Evolutionary conservation across 2,329 filamentous ascomycete genomes (phyloP).

Genomic region (Polytolypa hystricis): DNA sequence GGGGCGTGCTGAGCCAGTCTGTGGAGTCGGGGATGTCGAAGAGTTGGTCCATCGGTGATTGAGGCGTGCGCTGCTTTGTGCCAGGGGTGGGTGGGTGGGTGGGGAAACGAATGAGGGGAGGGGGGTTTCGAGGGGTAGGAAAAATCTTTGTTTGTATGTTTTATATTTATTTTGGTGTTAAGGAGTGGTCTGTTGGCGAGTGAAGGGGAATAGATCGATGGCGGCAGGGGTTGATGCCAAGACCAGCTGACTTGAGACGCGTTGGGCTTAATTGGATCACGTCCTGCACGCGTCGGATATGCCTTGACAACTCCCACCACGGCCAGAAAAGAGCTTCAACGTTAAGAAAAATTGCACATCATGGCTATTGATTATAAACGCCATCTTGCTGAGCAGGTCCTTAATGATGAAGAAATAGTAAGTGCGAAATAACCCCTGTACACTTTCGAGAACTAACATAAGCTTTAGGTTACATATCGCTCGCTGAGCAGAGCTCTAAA

Average conservation of each 20-base stretch:
- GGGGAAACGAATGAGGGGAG: constrained; percentile 1
- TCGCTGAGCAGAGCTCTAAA: constrained; percentile 70
- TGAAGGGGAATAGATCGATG: background rate
- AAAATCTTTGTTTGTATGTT: too few species aligned
- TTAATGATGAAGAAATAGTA: constrained; percentile 65
- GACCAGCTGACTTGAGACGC: constrained; percentile 32
- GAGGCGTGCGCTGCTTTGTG: too few species aligned
- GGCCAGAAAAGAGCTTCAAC: background rate
- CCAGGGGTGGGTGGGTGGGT: constrained; percentile 2
- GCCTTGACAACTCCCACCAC: background rate
- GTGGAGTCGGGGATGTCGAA: constrained; percentile 35
- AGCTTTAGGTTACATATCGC: constrained; percentile 68
- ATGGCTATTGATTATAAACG: constrained; percentile 50
- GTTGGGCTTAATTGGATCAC: constrained; percentile 30
- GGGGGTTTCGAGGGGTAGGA: too few species aligned
- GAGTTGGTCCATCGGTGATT: constrained; percentile 24
- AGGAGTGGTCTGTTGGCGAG: too few species aligned
- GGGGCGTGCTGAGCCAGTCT: constrained; percentile 39
- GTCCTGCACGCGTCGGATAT: background rate
- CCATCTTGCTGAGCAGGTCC: constrained; percentile 63
- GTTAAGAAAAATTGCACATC: constrained; percentile 10
- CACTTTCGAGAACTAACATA: background rate
- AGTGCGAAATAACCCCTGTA: too few species aligned
- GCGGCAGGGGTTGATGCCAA: constrained; percentile 23
- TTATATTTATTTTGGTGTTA: too few species aligned